Evolutionary conservation across 208 protist genomes (phyloP).

Genomic region (Lotmaria passim): DNA sequence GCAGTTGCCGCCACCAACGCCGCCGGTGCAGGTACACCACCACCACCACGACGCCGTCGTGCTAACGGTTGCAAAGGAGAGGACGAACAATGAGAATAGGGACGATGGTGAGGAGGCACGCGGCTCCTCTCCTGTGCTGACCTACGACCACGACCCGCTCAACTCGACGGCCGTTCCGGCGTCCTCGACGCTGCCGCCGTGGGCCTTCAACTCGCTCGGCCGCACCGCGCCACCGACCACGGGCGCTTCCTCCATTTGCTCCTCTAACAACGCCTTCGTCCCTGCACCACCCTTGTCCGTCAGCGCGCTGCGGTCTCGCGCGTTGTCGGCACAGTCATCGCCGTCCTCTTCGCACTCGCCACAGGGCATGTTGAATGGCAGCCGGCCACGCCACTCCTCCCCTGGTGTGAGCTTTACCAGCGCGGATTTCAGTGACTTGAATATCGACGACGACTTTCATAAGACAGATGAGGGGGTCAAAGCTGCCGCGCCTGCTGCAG

Average conservation of each 20-base stretch:
- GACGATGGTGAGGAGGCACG: neutral
- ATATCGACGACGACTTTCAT: conserved; percentile 4
- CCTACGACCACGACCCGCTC: conserved; percentile 12
- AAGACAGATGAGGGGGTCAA: neutral
- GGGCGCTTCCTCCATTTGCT: no score
- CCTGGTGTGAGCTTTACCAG: conserved; percentile 16
- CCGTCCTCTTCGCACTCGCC: neutral
- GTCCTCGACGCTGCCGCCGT: neutral
- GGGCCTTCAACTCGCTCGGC: neutral
- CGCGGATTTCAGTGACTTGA: conserved; percentile 8
- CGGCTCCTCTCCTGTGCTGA: conserved; percentile 16
- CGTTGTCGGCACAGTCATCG: neutral
- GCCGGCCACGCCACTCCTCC: conserved; percentile 10
- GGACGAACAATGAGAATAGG: no score
- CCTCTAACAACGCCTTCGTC: conserved; percentile 1
- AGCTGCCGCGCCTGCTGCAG: neutral
- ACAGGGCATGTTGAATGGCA: neutral
- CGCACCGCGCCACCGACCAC: neutral
- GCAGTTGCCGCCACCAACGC: neutral
- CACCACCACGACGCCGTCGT: neutral
- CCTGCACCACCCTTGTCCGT: conserved; percentile 14
- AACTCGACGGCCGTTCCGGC: neutral
- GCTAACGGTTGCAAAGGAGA: no score
- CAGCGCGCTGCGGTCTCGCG: conserved; percentile 11
- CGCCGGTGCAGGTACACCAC: neutral